Evolutionary conservation across 345 rosid genomes (phyloP).

Genomic region (Citrus inodora): DNA sequence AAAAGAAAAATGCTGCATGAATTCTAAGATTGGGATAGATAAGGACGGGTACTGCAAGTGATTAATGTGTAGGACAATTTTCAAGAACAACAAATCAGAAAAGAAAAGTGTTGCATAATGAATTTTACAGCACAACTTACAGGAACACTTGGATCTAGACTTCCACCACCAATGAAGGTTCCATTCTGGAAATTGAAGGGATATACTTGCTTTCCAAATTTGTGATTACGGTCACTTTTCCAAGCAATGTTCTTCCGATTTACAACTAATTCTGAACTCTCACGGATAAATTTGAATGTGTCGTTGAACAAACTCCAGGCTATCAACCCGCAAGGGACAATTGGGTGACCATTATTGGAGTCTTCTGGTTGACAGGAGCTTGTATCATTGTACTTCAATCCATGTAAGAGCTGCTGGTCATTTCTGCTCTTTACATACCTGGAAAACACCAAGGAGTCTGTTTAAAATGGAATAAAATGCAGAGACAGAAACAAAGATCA

Average conservation of each 20-base stretch:
- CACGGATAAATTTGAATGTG: slow-evolving; percentile 54
- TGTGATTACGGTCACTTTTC: slow-evolving; percentile 76
- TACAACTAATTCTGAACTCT: slow-evolving; percentile 35
- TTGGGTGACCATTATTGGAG: slow-evolving; percentile 50
- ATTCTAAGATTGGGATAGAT: not conserved
- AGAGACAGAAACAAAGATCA: not conserved
- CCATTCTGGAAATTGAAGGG: slow-evolving; percentile 82
- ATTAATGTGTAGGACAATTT: not conserved
- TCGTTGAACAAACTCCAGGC: slow-evolving; percentile 95
- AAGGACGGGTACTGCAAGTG: not conserved
- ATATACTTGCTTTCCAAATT: slow-evolving; percentile 74
- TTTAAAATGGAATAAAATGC: not conserved
- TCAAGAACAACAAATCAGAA: not conserved
- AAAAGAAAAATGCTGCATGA: not conserved
- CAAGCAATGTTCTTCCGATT: slow-evolving; percentile 68
- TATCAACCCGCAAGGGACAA: slow-evolving; percentile 78
- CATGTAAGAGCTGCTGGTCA: slow-evolving; percentile 67
- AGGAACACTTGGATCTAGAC: slow-evolving; percentile 54
- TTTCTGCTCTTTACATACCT: slow-evolving; percentile 90
- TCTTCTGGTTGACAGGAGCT: slow-evolving; percentile 71
- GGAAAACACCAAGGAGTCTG: slow-evolving; percentile 10
- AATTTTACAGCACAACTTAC: slow-evolving; percentile 34
- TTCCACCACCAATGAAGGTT: slow-evolving; percentile 69
- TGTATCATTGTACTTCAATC: slow-evolving; percentile 39
- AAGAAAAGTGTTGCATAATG: not conserved